A percentile compares a stretch with the other conserved stretches of the same genome.
phyloP scores from a whole-genome alignment of 768 basidiomycete genomes.

The Termitomyces sp. region DNA sequence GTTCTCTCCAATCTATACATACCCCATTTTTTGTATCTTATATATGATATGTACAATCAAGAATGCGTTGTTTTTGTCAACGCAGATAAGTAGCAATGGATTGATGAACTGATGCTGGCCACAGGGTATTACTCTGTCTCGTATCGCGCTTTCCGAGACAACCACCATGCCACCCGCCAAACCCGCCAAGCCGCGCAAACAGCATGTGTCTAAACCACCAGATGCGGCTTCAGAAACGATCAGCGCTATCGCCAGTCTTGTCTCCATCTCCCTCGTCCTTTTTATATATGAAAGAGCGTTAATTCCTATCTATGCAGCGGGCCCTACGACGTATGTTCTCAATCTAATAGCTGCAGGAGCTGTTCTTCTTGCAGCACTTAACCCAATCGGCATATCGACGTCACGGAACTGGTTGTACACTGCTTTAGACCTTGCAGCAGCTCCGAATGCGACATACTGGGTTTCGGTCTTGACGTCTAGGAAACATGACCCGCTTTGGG shows the following conservation, averaged over 20 bases:
- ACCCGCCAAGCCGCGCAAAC: neutral
- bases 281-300: constrained; percentile 60
- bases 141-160: constrained; percentile 4
- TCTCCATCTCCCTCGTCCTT: constrained; percentile 48
- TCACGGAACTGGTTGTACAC: constrained; percentile 29
- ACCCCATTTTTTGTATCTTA: neutral
- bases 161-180: constrained; percentile 9
- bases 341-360: constrained; percentile 29
- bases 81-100: neutral
- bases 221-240: constrained; percentile 2
- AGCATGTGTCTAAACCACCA: constrained; percentile 2
- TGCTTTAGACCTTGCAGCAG: constrained; percentile 34
- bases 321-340: constrained; percentile 49
- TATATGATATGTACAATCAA: no score
- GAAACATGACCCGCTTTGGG: constrained; percentile 44
- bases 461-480: constrained; percentile 55
- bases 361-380: constrained; percentile 31
- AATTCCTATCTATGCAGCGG: constrained; percentile 64
- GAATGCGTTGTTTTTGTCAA: neutral
- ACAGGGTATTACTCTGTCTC: neutral
- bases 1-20: neutral
- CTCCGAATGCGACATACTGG: constrained; percentile 68
- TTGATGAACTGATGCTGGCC: neutral
- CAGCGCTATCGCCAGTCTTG: constrained; percentile 6
- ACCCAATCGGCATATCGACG: constrained; percentile 31